Conservation (phyloP, 2,329 filamentous ascomycete genomes). For the Penicillium sp. region DNA sequence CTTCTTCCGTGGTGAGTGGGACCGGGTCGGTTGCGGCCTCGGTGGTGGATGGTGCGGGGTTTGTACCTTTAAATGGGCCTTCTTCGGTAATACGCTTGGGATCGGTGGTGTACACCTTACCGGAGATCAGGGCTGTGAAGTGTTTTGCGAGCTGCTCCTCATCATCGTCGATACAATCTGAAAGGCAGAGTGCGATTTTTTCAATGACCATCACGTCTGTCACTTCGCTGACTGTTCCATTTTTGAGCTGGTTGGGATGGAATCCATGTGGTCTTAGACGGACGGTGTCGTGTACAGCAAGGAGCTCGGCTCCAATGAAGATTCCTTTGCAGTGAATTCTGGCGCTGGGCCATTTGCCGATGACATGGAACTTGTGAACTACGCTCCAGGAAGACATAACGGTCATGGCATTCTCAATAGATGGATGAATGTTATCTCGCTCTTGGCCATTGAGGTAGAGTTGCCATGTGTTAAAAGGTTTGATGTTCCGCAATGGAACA, state of each 20-base stretch:
- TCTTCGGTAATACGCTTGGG: slow-evolving; percentile 21
- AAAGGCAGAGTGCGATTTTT: slow-evolving; percentile 53
- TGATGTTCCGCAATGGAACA: slow-evolving; percentile 53
- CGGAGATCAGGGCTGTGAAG: slow-evolving; percentile 50
- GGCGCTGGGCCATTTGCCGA: slow-evolving; percentile 56
- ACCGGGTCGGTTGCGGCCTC: slow-evolving; percentile 7
- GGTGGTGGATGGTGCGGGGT: background rate
- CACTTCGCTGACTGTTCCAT: slow-evolving; percentile 27
- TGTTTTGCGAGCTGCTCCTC: slow-evolving; percentile 49
- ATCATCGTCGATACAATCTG: slow-evolving; percentile 50
- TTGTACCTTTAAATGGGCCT: slow-evolving; percentile 17
- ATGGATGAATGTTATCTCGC: slow-evolving; percentile 51
- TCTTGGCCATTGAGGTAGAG: slow-evolving; percentile 47
- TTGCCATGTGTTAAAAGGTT: slow-evolving; percentile 57
- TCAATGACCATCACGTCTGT: slow-evolving; percentile 57
- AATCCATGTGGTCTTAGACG: slow-evolving; percentile 46
- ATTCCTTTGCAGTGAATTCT: slow-evolving; percentile 55
- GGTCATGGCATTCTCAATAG: slow-evolving; percentile 55
- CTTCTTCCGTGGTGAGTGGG: slow-evolving; percentile 34
- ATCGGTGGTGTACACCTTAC: slow-evolving; percentile 48
- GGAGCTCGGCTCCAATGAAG: slow-evolving; percentile 58
- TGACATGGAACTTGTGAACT: slow-evolving; percentile 54
- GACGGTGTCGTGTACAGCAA: slow-evolving; percentile 55
- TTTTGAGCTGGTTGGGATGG: slow-evolving; percentile 14
- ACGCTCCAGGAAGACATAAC: slow-evolving; percentile 55